Evolutionary conservation across 2,329 filamentous ascomycete species (phyloP).

Genomic region (Colletotrichum sp.): DNA sequence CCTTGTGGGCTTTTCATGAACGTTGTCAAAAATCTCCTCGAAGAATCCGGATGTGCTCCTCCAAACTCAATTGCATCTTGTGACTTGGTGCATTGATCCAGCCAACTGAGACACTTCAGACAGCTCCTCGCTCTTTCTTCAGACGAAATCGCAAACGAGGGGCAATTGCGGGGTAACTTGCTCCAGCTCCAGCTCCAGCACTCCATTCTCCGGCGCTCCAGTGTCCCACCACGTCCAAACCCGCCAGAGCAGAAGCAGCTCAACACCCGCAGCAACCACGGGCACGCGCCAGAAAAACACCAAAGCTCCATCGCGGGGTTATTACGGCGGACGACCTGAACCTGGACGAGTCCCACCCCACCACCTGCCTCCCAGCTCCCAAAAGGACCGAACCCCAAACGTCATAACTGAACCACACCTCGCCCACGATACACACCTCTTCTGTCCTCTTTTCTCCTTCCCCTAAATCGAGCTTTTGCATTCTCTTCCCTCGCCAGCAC

Average conservation of each 20-base stretch:
- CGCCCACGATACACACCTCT: not conserved
- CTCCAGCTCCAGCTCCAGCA: not conserved
- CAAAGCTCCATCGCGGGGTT: constrained; percentile 21
- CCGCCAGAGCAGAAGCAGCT: not conserved
- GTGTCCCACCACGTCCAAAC: not conserved
- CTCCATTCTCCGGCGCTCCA: not conserved
- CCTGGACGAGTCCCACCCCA: not conserved
- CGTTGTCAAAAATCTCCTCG: rapidly evolving
- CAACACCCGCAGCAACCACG: not conserved
- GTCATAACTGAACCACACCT: not conserved
- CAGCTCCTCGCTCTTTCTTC: not conserved
- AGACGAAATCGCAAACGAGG: constrained; percentile 7
- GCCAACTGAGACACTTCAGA: not conserved
- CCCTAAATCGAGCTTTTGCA: not conserved
- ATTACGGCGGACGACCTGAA: not conserved
- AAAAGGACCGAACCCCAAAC: constrained; percentile 5
- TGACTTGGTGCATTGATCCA: not conserved
- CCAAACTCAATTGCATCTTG: not conserved
- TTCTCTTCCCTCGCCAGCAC: not conserved
- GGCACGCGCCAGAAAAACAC: constrained; percentile 15
- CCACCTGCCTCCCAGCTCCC: not conserved
- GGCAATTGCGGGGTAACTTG: constrained; percentile 21
- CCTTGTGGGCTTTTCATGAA: not conserved
- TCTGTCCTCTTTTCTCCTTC: not conserved
- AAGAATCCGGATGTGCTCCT: not conserved